Evolutionary conservation across 306 rosid species (phyloP), one percentile per base, ranked within the genome.

Genomic region (Carpinus fangiana): DNA sequence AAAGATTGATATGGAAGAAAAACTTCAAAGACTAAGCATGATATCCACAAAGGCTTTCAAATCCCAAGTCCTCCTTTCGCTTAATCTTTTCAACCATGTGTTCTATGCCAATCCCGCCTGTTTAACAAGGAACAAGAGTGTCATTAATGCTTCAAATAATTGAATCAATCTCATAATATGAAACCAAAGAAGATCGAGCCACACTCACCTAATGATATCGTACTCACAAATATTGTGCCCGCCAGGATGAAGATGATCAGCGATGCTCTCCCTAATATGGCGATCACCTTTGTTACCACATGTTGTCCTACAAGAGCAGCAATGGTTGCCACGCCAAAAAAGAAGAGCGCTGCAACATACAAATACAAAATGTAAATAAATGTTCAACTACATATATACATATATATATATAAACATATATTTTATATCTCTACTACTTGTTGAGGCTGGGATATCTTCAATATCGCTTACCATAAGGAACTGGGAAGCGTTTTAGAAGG

Each of bases 41-140:
- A 21, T 90, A 89, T 46, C 83, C 86, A 93, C 98, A 94, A 18
- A 94, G 84, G 76, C 87, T 81, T 78, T 88, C 92, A 55, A 94
- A 94, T 67, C 98, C 98, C 98, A 94, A 89, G 70, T 88, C 91
- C 20, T 89, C 93, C 12, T 90, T 57, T 36, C 34, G 82, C 36
- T 79, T 18, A 52, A 92, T 82, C 87, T 84, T 90, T 46, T 67
- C 74, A 34, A 94, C 60, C 91, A 89, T 86, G 64, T 85, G 80
- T 79, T 73, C 76, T 45, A 94, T 84, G 61, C 98, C 98, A 51
- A 94, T 95, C 72, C 98, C 98, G 55, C 98, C 98, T 94, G 72
- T 38, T 41, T 41, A 9, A n/a, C 7, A 73, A 41, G 71, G 79
- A 77, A 73, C 2, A 38, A 31, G 62, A 61, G 28, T 59, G 34